These are phyloP conservation scores for Eucommia ulmoides DNA, from an alignment of 257 asterid genomes.

Conservation along the genomic window DNA sequence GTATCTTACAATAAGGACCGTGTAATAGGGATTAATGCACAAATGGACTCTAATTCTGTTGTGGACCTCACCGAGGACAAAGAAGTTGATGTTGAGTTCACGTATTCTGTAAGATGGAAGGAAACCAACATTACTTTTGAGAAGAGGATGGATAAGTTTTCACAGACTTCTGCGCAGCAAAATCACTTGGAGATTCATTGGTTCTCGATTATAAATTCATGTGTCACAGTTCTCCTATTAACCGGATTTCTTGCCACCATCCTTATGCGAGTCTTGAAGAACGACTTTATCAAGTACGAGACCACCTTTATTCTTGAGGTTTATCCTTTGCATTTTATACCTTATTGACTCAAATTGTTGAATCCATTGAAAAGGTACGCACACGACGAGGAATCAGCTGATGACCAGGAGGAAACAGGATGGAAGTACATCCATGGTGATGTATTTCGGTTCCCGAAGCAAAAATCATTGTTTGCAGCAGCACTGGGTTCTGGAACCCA, in stretches of 20 bases:
- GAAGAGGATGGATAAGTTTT: slow-evolving; percentile 63
- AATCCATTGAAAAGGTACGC: slow-evolving; percentile 32
- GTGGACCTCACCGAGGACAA: slow-evolving; percentile 53
- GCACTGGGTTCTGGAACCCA: slow-evolving; percentile 63
- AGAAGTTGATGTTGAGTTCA: slow-evolving; percentile 49
- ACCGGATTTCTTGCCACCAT: slow-evolving; percentile 61
- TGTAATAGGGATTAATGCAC: slow-evolving; percentile 65
- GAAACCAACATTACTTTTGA: slow-evolving; percentile 43
- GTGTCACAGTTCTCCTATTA: slow-evolving; percentile 55
- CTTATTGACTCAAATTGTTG: not conserved
- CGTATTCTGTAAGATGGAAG: slow-evolving; percentile 54
- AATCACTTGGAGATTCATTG: slow-evolving; percentile 61
- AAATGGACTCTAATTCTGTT: slow-evolving; percentile 57
- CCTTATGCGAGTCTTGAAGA: slow-evolving; percentile 58
- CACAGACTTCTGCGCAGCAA: slow-evolving; percentile 45
- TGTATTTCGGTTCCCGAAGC: slow-evolving; percentile 53
- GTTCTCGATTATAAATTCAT: slow-evolving; percentile 65
- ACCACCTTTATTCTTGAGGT: slow-evolving; percentile 3
- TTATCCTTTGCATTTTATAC: not conserved
- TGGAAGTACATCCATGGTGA: slow-evolving; percentile 77
- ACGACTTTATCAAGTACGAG: slow-evolving; percentile 63
- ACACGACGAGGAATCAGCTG: slow-evolving; percentile 61
- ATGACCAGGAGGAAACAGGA: slow-evolving; percentile 67
- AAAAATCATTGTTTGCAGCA: slow-evolving; percentile 56
- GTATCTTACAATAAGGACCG: slow-evolving; percentile 46